A percentile compares a stretch with the other conserved stretches of the same genome.
phyloP scores from a whole-genome alignment of 202 grass and related monocot genomes.

The Brachypodium distachyon region DNA sequence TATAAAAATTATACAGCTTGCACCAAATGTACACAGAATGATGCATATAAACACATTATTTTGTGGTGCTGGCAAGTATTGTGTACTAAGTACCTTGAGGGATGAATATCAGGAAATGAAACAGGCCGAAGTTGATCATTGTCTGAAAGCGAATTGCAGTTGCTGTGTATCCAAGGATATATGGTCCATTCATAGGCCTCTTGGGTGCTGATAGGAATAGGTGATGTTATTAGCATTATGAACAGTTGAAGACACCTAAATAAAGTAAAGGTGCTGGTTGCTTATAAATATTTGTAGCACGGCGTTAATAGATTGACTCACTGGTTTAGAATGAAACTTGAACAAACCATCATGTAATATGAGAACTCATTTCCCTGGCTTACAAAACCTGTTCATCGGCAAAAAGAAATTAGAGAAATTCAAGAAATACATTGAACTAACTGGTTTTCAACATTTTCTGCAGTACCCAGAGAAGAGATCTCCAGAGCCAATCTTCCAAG shows the following conservation, averaged over 20 bases:
- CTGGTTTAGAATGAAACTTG: conserved; percentile 97
- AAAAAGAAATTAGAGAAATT: conserved; percentile 8
- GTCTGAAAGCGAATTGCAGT: conserved; percentile 92
- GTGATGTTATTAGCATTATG: conserved; percentile 1
- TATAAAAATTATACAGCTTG: background rate
- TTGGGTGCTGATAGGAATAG: conserved; percentile 52
- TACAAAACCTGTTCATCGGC: conserved; percentile 60
- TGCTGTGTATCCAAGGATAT: conserved; percentile 99
- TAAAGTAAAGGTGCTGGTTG: background rate
- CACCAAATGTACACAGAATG: background rate
- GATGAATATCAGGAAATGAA: conserved; percentile 96
- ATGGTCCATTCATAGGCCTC: conserved; percentile 81
- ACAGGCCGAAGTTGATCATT: conserved; percentile 85
- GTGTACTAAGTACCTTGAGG: conserved; percentile 57
- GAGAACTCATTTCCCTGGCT: conserved; percentile 99
- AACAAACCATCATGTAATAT: conserved; percentile 99
- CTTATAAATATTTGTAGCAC: conserved; percentile 12
- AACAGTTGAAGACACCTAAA: conserved; percentile 11
- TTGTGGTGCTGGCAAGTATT: background rate
- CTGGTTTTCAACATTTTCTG: background rate
- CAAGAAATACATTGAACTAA: conserved; percentile 3
- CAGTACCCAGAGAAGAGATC: conserved; percentile 83
- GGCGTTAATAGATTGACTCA: conserved; percentile 29
- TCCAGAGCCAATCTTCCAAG: conserved; percentile 91
- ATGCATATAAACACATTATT: background rate